Base-by-base conservation (phyloP, 2,329 filamentous ascomycete species). In the Chaetomiaceae sp. region DNA sequence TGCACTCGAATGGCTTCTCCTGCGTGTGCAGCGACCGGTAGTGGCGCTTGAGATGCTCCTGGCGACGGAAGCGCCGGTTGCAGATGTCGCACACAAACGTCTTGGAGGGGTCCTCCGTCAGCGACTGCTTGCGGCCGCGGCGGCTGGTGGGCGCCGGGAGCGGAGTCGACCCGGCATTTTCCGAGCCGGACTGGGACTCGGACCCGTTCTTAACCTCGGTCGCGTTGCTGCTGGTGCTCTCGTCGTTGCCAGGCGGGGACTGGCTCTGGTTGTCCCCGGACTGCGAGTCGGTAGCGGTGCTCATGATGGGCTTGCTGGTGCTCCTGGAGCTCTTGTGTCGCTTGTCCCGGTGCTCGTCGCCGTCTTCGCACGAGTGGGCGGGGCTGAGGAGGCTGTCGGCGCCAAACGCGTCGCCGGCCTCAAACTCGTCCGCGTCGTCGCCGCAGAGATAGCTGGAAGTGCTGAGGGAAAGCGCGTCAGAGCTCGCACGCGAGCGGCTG, bases 21-120 rank as follows among this genome's bases (percentile, higher is more conserved):
- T 95, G 85, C 1, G 93, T 98, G 76, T 98, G 93, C 38, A 98
- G 88, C 48, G 93, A 97, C 58, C 93, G 84, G 76, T 95, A 95
- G 75, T 98, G 93, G 53, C 93, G 87, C 82, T 98, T 98, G 50
- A 98, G 81, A 64, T 98, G 93, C 69, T 98, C 93, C 70, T 98
- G 93, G 53, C 93, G 88, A 53, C 93, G 86, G 84, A 98, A 98
- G 51, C 93, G 88, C 55, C 93, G 89, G 61, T 88, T 91, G 83
- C 93, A 98, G 18, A 96, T 79, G 47, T 90, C 89, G 72, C 93
- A 98, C 50, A 95, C 88, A 55, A 97, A 98, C 0, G 90, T 96
- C 83, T 98, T 98, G 61, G 88, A 94, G 1, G 93, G 93, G 61
- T 98, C 93, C 62, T 97, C 93, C 5, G 93, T 97, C 59, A 97